phyloP scores from a whole-genome alignment of 805 yeast genomes.

The Ogataea ramenticola region DNA sequence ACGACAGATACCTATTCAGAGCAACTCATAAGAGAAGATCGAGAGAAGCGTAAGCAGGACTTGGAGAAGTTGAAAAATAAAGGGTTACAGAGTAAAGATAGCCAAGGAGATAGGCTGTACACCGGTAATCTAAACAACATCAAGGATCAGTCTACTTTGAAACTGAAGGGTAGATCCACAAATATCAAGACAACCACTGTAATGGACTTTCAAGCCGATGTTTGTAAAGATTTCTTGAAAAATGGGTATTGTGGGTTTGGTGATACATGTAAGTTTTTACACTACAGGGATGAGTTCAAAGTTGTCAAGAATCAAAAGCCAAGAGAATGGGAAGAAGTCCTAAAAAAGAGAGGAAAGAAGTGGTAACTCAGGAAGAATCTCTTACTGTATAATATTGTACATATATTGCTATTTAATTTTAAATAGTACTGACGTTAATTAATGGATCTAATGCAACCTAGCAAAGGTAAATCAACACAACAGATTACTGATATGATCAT shows the following conservation, averaged over 20 bases:
- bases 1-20: conserved; percentile 9
- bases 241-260: conserved; percentile 98
- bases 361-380: conserved; percentile 1
- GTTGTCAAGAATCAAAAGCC: conserved; percentile 30
- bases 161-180: conserved; percentile 24
- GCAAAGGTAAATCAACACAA: too few species aligned
- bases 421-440: too few species aligned
- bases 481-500: not conserved
- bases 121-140: conserved; percentile 15
- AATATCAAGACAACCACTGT: conserved; percentile 60
- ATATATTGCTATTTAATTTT: too few species aligned
- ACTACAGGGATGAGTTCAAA: conserved; percentile 79
- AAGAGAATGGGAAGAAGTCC: conserved; percentile 58
- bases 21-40: conserved; percentile 15
- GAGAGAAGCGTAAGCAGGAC: conserved; percentile 4
- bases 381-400: not conserved
- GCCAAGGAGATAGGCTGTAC: conserved; percentile 20
- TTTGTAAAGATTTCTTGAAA: conserved; percentile 84
- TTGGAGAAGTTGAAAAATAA: not conserved
- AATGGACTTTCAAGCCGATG: conserved; percentile 86
- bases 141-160: conserved; percentile 7
- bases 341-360: conserved; percentile 17
- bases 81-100: conserved; percentile 1
- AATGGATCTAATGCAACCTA: too few species aligned
- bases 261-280: conserved; percentile 91